Evolutionary conservation across 768 basidiomycete genomes (phyloP).

Genomic region (Suillus subaureus): DNA sequence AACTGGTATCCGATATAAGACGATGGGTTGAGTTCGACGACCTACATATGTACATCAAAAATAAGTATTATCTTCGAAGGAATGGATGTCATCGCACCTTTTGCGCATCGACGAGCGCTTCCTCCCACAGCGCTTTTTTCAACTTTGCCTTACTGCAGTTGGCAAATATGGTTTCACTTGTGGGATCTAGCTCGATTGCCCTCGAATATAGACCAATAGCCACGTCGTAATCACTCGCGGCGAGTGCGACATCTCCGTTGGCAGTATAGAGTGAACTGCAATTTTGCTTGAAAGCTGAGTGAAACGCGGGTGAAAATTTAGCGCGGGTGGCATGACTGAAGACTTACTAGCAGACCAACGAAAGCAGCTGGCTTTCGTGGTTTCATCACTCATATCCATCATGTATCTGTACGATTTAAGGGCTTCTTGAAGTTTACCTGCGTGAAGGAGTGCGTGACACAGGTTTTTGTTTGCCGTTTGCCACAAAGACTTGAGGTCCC

Average conservation of each 20-base stretch:
- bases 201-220: background rate
- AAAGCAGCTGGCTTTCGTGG: background rate
- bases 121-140: background rate
- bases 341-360: background rate
- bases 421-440: background rate
- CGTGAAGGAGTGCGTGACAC: background rate
- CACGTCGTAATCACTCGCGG: background rate
- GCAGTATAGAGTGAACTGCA: background rate
- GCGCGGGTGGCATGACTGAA: background rate
- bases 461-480: background rate
- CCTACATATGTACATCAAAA: background rate
- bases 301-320: background rate
- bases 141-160: background rate
- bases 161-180: background rate
- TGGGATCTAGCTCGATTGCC: background rate
- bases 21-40: background rate
- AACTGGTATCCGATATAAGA: background rate
- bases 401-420: background rate
- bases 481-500: background rate
- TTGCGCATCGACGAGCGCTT: background rate
- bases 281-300: background rate
- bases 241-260: background rate
- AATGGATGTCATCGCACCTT: background rate
- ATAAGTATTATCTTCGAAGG: background rate
- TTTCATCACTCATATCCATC: constrained; percentile 1